phyloP scores from a whole-genome alignment of 495 filamentous ascomycete species.

The Lasiosphaeria hispida region DNA sequence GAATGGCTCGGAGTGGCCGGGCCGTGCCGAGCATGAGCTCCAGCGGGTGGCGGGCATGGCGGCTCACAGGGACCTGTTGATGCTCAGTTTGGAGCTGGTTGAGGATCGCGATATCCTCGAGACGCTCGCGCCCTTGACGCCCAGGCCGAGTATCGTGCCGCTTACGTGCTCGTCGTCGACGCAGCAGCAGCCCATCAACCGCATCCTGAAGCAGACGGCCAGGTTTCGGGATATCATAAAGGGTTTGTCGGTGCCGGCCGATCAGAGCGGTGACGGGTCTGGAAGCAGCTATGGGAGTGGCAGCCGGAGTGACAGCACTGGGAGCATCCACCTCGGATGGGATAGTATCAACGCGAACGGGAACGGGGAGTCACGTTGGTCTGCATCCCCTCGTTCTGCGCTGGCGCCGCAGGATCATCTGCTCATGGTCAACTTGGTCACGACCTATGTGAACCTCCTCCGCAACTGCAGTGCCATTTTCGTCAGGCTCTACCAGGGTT shows the following conservation, averaged over 20 bases:
- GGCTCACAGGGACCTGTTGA: slow-evolving; percentile 7
- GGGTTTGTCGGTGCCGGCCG: slow-evolving; percentile 3
- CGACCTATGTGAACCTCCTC: slow-evolving; percentile 11
- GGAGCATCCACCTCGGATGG: slow-evolving; percentile 5
- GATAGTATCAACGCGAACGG: slow-evolving; percentile 1
- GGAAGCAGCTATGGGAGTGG: not conserved
- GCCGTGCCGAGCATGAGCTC: no score
- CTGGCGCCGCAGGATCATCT: slow-evolving; percentile 2
- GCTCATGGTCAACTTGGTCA: slow-evolving; percentile 13
- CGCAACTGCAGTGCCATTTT: slow-evolving; percentile 13
- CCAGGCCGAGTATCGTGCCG: not conserved
- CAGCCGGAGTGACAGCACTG: slow-evolving; percentile 5
- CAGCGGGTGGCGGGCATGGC: not conserved
- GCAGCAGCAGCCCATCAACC: slow-evolving; percentile 9
- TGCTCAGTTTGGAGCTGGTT: slow-evolving; percentile 12
- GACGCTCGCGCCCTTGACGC: slow-evolving; percentile 4
- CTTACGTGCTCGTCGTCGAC: slow-evolving; percentile 3
- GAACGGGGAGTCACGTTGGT: slow-evolving; percentile 5
- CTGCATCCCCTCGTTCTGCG: not conserved
- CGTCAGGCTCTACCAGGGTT: slow-evolving; percentile 1
- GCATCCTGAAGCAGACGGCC: slow-evolving; percentile 10
- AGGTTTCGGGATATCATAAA: slow-evolving; percentile 14
- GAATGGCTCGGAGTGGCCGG: no score
- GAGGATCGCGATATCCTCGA: slow-evolving; percentile 9
- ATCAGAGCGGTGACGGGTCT: not conserved